A percentile compares a stretch with the other conserved stretches of the same genome.
phyloP scores from a whole-genome alignment of 805 yeast genomes.

The Myxozyma vanderwaltii region DNA sequence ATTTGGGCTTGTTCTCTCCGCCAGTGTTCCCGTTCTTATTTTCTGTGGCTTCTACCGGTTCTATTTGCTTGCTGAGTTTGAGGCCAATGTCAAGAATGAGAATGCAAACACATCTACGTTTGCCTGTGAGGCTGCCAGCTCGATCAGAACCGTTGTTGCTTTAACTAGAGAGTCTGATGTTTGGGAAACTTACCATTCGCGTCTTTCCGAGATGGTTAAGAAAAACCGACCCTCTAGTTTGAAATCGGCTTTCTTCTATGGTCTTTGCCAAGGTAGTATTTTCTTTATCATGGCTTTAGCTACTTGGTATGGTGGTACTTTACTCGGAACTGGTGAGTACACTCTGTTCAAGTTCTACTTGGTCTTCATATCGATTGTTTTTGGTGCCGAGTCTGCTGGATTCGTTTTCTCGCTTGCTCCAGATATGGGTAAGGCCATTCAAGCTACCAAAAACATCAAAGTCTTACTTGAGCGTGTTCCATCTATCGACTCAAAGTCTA shows the following conservation, averaged over 20 bases:
- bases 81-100: slow-evolving; percentile 44
- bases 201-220: slow-evolving; percentile 21
- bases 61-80: slow-evolving; percentile 41
- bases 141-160: slow-evolving; percentile 49
- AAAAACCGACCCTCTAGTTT: slow-evolving; percentile 42
- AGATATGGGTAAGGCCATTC: slow-evolving; percentile 49
- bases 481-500: slow-evolving; percentile 42
- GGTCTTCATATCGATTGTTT: slow-evolving; percentile 45
- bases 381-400: slow-evolving; percentile 51
- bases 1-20: slow-evolving; percentile 47
- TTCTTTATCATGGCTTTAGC: slow-evolving; percentile 48
- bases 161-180: slow-evolving; percentile 48
- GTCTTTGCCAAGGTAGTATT: slow-evolving; percentile 45
- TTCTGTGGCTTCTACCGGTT: slow-evolving; percentile 48
- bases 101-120: slow-evolving; percentile 46
- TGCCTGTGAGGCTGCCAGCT: slow-evolving; percentile 46
- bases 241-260: slow-evolving; percentile 43
- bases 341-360: slow-evolving; percentile 45
- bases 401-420: slow-evolving; percentile 49
- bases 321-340: slow-evolving; percentile 41
- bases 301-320: slow-evolving; percentile 49
- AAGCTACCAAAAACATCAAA: slow-evolving; percentile 43
- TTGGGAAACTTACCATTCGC: slow-evolving; percentile 38
- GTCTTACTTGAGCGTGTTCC: slow-evolving; percentile 43
- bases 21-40: slow-evolving; percentile 42